phyloP scores from a whole-genome alignment of 108 stramenopile genomes.

The Nitzschia inconspicua region DNA sequence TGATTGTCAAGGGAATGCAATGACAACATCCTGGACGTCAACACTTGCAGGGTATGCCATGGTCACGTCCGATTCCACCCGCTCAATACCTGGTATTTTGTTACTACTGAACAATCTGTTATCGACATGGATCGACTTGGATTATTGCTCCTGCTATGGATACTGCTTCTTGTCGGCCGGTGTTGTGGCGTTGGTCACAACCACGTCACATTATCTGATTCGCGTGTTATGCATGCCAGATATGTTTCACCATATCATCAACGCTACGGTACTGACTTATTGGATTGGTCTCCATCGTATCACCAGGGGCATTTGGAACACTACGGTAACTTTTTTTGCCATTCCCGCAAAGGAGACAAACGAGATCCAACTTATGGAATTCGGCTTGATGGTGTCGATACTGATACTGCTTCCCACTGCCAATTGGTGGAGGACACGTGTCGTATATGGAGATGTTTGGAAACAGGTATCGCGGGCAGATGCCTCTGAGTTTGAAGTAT shows the following conservation, averaged over 20 bases:
- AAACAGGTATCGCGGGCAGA: neutral
- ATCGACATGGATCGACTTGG: neutral
- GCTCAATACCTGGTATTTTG: neutral
- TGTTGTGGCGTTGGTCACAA: neutral
- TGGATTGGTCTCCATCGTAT: slow-evolving; percentile 11
- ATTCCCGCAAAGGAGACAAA: neutral
- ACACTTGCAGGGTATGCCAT: neutral
- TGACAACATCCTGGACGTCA: neutral
- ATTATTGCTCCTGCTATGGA: slow-evolving; percentile 19
- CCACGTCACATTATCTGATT: slow-evolving; percentile 7
- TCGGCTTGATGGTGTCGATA: neutral
- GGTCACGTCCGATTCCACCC: neutral
- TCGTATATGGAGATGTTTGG: neutral
- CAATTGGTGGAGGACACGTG: neutral
- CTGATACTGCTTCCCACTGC: neutral
- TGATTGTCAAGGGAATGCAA: neutral
- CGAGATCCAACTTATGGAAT: neutral
- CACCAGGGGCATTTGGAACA: no score
- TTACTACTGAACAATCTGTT: neutral
- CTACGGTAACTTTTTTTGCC: neutral
- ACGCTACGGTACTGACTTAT: neutral
- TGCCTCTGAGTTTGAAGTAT: neutral
- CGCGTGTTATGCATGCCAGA: slow-evolving; percentile 17
- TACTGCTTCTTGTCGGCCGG: slow-evolving; percentile 4
- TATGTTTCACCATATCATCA: slow-evolving; percentile 18